Conservation (phyloP, 2,329 filamentous ascomycete species). For the Lachnellula cervina region DNA sequence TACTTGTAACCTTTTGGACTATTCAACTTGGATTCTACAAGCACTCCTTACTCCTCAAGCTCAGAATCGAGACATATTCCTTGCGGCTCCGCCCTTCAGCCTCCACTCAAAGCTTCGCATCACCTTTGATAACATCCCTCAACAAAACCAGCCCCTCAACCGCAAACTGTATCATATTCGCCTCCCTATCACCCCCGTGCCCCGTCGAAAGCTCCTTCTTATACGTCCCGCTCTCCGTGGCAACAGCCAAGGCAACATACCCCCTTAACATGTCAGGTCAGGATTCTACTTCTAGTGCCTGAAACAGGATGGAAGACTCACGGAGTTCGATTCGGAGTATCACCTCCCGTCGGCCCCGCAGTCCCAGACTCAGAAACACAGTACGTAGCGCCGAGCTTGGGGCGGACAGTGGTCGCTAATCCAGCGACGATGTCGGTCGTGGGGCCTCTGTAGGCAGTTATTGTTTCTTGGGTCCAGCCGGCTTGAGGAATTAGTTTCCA, state of each 20-base stretch:
- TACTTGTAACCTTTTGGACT: no score
- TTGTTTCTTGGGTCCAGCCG: conserved; percentile 52
- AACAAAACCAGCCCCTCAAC: conserved; percentile 51
- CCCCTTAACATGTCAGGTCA: conserved; percentile 36
- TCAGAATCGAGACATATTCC: no score
- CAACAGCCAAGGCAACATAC: conserved; percentile 60
- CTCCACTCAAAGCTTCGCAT: conserved; percentile 28
- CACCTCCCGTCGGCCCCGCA: conserved; percentile 57
- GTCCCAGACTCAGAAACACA: conserved; percentile 56
- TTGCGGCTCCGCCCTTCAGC: no score
- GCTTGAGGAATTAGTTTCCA: conserved; percentile 31
- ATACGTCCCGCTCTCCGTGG: conserved; percentile 44
- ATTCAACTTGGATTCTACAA: no score
- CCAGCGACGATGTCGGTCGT: conserved; percentile 52
- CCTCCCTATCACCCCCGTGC: conserved; percentile 47
- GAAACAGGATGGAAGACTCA: conserved; percentile 25
- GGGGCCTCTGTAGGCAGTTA: conserved; percentile 53
- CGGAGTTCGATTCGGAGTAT: conserved; percentile 51
- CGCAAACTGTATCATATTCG: conserved; percentile 60
- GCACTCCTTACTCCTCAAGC: no score
- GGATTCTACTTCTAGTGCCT: background rate
- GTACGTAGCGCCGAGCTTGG: conserved; percentile 51
- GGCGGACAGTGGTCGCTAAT: conserved; percentile 51
- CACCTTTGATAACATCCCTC: conserved; percentile 47
- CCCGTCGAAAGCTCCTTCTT: conserved; percentile 54